phyloP scores from a whole-genome alignment of 1,284 basidiomycete genomes.

The Cryptococcus amylolentus region DNA sequence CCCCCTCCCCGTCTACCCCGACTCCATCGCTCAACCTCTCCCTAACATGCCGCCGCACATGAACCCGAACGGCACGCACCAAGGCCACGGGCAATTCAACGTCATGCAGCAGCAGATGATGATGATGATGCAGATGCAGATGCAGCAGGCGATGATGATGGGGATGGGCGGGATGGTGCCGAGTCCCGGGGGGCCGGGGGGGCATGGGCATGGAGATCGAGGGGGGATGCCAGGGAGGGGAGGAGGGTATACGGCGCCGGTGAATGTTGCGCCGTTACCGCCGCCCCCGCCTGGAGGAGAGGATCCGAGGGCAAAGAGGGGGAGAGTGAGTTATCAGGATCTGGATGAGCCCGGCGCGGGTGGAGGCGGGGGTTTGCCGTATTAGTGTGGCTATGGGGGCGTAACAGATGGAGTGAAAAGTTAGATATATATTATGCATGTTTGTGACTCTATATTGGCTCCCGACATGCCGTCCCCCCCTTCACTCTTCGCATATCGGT shows the following conservation, averaged over 20 bases:
- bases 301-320: conserved; percentile 45
- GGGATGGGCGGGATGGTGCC: background rate
- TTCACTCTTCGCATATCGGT: too few relatives aligned
- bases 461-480: too few relatives aligned
- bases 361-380: conserved; percentile 44
- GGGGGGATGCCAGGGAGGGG: conserved; percentile 14
- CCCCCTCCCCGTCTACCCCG: background rate
- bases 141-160: conserved; percentile 48
- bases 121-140: conserved; percentile 51
- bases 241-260: conserved; percentile 20
- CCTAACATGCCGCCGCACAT: background rate
- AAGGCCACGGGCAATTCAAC: conserved; percentile 21
- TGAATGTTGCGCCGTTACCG: conserved; percentile 14
- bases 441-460: too few relatives aligned
- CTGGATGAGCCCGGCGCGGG: conserved; percentile 41
- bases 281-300: conserved; percentile 36
- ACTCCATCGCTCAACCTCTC: background rate
- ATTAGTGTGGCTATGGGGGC: conserved; percentile 18
- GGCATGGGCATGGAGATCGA: conserved; percentile 5
- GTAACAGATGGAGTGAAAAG: background rate
- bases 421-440: too few relatives aligned
- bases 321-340: conserved; percentile 46
- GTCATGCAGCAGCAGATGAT: conserved; percentile 49
- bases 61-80: conserved; percentile 1
- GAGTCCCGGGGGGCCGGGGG: conserved; percentile 5